phyloP scores from a whole-genome alignment of 2,329 filamentous ascomycete genomes.

The Penicillium crustosum region DNA sequence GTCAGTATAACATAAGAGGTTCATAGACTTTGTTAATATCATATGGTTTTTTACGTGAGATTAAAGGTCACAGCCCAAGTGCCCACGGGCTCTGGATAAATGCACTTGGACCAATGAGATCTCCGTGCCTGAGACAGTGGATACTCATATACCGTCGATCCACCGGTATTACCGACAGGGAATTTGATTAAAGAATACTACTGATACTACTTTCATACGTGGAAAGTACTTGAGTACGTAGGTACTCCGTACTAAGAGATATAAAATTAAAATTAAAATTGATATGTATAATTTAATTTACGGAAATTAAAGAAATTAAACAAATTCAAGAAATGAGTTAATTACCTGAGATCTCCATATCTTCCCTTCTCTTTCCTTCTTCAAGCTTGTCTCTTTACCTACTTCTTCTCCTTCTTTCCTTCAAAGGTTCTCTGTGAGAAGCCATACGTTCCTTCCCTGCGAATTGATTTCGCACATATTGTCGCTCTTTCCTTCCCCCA shows the following conservation, averaged over 20 bases:
- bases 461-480: constrained; percentile 39
- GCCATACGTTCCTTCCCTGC: constrained; percentile 24
- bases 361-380: constrained; percentile 18
- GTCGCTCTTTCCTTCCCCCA: constrained; percentile 9
- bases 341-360: constrained; percentile 1
- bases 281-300: constrained; percentile 4
- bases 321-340: constrained; percentile 3
- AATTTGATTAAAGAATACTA: neutral
- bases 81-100: neutral
- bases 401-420: constrained; percentile 6
- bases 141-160: neutral
- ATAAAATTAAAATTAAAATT: neutral
- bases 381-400: constrained; percentile 7
- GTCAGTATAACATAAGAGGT: neutral
- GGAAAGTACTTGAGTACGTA: no score
- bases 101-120: neutral
- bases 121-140: constrained; percentile 5
- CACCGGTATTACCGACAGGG: constrained; percentile 3
- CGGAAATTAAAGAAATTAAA: constrained; percentile 3
- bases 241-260: neutral
- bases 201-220: neutral
- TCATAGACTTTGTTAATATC: neutral
- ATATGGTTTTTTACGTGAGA: neutral
- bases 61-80: constrained; percentile 2
- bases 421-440: constrained; percentile 17